Conservation (phyloP, 495 filamentous ascomycete species). For the Lentithecium fluviatile region DNA sequence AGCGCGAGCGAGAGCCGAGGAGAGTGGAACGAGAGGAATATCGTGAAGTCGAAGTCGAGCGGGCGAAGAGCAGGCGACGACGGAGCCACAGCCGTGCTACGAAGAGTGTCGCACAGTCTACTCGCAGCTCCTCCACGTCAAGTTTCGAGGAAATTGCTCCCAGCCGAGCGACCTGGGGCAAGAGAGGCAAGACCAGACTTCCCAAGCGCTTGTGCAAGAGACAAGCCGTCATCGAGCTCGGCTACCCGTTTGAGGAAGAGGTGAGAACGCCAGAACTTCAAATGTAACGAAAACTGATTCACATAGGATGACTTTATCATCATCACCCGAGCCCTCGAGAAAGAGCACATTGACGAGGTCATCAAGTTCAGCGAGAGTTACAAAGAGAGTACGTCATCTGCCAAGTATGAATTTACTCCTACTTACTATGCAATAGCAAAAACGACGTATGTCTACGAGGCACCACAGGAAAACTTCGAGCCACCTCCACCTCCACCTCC, state of each 20-base stretch:
- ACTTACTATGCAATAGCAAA: constrained; percentile 30
- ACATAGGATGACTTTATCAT: constrained; percentile 72
- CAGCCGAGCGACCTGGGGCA: constrained; percentile 55
- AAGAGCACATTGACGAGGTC: constrained; percentile 85
- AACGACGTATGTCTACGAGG: constrained; percentile 42
- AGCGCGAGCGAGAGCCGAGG: constrained; percentile 32
- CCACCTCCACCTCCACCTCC: constrained; percentile 41
- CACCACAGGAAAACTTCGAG: constrained; percentile 33
- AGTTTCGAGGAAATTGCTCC: constrained; percentile 38
- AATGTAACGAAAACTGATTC: constrained; percentile 1
- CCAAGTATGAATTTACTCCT: not conserved
- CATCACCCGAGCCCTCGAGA: constrained; percentile 76
- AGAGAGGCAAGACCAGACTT: constrained; percentile 85
- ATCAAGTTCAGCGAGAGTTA: constrained; percentile 69
- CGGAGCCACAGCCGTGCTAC: constrained; percentile 20
- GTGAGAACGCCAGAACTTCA: constrained; percentile 50
- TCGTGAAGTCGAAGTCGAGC: constrained; percentile 25
- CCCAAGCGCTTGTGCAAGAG: constrained; percentile 72
- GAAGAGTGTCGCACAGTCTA: constrained; percentile 21
- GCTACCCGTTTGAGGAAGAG: constrained; percentile 85
- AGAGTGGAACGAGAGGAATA: constrained; percentile 32
- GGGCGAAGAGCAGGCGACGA: constrained; percentile 29
- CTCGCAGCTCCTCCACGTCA: constrained; percentile 35
- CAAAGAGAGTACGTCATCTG: constrained; percentile 56
- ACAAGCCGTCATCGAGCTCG: constrained; percentile 74